Conservation (phyloP, 176 grass and related monocot species). For the Aechmea fasciata region DNA sequence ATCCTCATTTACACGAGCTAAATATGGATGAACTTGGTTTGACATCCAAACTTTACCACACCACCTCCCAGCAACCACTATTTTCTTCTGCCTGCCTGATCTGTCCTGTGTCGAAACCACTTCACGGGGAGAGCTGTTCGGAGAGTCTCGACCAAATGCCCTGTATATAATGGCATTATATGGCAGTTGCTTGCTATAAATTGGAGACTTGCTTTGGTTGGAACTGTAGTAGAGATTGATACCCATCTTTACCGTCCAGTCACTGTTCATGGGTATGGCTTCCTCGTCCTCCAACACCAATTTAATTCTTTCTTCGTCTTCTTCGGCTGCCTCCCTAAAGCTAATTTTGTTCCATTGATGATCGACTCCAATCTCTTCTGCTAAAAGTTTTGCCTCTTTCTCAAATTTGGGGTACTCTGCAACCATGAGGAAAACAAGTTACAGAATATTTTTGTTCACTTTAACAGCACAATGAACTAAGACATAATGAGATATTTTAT, state of each 20-base stretch:
- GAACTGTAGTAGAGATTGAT: slow-evolving; percentile 98
- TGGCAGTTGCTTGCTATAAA: slow-evolving; percentile 95
- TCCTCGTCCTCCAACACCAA: slow-evolving; percentile 76
- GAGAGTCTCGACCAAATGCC: slow-evolving; percentile 64
- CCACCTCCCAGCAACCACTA: slow-evolving; percentile 73
- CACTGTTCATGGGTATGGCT: slow-evolving; percentile 69
- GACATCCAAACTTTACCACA: slow-evolving; percentile 99
- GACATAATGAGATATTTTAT: too few relatives aligned
- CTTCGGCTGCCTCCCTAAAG: slow-evolving; percentile 52
- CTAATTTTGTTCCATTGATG: slow-evolving; percentile 72
- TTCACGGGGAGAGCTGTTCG: slow-evolving; percentile 18
- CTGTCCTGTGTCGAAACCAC: slow-evolving; percentile 21
- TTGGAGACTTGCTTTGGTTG: slow-evolving; percentile 84
- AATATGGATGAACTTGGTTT: slow-evolving; percentile 84
- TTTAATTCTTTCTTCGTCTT: slow-evolving; percentile 48
- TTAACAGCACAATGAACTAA: slow-evolving; percentile 13
- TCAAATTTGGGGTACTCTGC: slow-evolving; percentile 89
- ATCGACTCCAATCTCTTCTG: slow-evolving; percentile 59
- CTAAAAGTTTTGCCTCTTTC: slow-evolving; percentile 59
- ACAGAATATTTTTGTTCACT: neutral
- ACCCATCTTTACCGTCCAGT: slow-evolving; percentile 97
- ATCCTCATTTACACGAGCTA: slow-evolving; percentile 36
- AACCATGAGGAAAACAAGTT: slow-evolving; percentile 25
- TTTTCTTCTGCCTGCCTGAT: slow-evolving; percentile 59
- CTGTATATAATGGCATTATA: slow-evolving; percentile 96